phyloP scores from a whole-genome alignment of 2,329 filamentous ascomycete species.

The Paecilomyces niveus region DNA sequence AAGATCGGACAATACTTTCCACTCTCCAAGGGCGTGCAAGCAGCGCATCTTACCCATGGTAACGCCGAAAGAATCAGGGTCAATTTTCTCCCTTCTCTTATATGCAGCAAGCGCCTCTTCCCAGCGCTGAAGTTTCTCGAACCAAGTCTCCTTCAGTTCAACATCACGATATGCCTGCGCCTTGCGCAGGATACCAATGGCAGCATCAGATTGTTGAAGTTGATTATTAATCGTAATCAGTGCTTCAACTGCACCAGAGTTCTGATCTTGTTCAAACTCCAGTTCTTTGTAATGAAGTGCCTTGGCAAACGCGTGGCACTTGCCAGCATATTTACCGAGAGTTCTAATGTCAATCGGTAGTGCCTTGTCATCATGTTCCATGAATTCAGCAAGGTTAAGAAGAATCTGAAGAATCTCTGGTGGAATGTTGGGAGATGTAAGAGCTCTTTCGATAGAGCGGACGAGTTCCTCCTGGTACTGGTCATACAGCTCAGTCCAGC shows the following conservation, averaged over 20 bases:
- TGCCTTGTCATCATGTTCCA: slow-evolving; percentile 99
- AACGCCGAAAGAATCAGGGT: slow-evolving; percentile 78
- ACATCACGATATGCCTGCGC: slow-evolving; percentile 95
- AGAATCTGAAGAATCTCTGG: slow-evolving; percentile 91
- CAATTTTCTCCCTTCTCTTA: slow-evolving; percentile 71
- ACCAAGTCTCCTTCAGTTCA: slow-evolving; percentile 95
- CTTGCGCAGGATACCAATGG: slow-evolving; percentile 93
- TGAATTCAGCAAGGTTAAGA: slow-evolving; percentile 95
- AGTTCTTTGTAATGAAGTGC: slow-evolving; percentile 98
- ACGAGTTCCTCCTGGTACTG: slow-evolving; percentile 97
- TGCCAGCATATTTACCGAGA: slow-evolving; percentile 86
- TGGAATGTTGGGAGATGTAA: slow-evolving; percentile 91
- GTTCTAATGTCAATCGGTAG: slow-evolving; percentile 95
- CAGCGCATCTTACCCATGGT: slow-evolving; percentile 99
- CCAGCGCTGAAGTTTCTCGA: slow-evolving; percentile 96
- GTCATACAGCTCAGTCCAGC: slow-evolving; percentile 96
- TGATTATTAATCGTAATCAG: slow-evolving; percentile 99
- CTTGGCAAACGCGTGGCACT: slow-evolving; percentile 97
- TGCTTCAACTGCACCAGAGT: slow-evolving; percentile 88
- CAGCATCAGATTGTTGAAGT: slow-evolving; percentile 94
- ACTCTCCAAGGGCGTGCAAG: slow-evolving; percentile 92
- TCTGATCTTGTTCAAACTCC: slow-evolving; percentile 96
- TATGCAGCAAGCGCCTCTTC: slow-evolving; percentile 93
- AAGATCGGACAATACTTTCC: slow-evolving; percentile 83
- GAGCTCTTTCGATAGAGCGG: slow-evolving; percentile 86